phyloP scores from a whole-genome alignment of 176 grass and related monocot species.

The Oryza coarctata region DNA sequence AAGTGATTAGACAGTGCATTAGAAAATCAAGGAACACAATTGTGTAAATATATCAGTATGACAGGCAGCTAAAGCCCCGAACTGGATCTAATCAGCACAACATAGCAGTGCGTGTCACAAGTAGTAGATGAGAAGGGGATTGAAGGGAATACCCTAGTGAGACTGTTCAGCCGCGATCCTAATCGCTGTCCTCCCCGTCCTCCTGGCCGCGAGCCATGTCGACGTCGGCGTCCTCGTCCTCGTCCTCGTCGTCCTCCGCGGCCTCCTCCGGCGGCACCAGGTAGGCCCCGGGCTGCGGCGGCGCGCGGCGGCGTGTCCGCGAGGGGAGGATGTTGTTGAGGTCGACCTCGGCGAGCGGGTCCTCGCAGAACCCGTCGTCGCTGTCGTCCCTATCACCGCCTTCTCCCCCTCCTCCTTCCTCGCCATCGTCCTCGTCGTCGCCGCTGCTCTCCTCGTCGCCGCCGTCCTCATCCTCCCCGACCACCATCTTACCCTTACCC shows the following conservation, averaged over 20 bases:
- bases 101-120: not conserved
- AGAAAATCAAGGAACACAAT: not conserved
- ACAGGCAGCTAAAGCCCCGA: not conserved
- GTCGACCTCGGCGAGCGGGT: constrained; percentile 73
- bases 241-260: constrained; percentile 44
- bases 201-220: constrained; percentile 27
- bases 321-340: constrained; percentile 75
- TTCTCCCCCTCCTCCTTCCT: constrained; percentile 1
- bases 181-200: constrained; percentile 55
- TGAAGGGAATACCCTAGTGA: constrained; percentile 29
- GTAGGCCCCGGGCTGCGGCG: constrained; percentile 55
- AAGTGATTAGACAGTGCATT: not conserved
- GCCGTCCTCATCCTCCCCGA: constrained; percentile 52
- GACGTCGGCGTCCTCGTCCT: constrained; percentile 47
- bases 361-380: constrained; percentile 55
- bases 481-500: constrained; percentile 76
- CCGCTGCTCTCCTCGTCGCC: not conserved
- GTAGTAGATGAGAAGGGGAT: not conserved
- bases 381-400: constrained; percentile 1
- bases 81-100: constrained; percentile 6
- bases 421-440: not conserved
- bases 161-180: not conserved
- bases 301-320: constrained; percentile 56
- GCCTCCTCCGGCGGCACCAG: constrained; percentile 48
- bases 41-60: not conserved